These are phyloP conservation scores for Hibiscus trionum DNA, from an alignment of 345 rosid genomes.

Conservation along the genomic window DNA sequence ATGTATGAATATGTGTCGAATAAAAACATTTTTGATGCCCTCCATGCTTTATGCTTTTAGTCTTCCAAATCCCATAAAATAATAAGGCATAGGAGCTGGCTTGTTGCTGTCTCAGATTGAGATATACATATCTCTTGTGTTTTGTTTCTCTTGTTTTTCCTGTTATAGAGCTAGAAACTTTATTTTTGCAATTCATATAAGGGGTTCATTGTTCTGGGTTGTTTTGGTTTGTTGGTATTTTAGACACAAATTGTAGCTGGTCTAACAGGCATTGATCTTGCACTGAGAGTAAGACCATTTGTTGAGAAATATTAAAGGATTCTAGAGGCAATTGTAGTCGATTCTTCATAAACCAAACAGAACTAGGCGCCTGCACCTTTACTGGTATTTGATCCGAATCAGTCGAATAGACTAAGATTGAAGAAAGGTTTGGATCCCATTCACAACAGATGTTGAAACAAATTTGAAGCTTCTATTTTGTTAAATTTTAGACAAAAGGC, in stretches of 20 bases:
- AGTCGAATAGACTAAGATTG: conserved; percentile 53
- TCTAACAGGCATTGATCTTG: conserved; percentile 31
- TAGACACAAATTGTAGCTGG: conserved; percentile 33
- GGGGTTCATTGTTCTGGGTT: conserved; percentile 24
- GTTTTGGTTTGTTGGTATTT: conserved; percentile 26
- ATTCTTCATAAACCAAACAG: conserved; percentile 20
- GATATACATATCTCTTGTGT: background rate
- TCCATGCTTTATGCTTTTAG: conserved; percentile 25
- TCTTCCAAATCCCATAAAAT: conserved; percentile 30
- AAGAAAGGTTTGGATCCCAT: conserved; percentile 78
- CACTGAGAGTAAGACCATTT: conserved; percentile 23
- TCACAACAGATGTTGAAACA: conserved; percentile 58
- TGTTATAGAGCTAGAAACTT: conserved; percentile 20
- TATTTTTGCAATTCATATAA: conserved; percentile 27
- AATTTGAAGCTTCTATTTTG: background rate
- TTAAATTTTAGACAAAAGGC: background rate
- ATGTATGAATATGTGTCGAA: background rate
- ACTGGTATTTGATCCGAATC: conserved; percentile 42
- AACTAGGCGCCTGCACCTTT: conserved; percentile 48
- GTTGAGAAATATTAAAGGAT: conserved; percentile 22
- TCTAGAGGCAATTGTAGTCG: conserved; percentile 26
- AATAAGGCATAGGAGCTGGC: conserved; percentile 16
- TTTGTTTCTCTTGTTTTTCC: background rate
- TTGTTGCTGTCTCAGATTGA: conserved; percentile 17
- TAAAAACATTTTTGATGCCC: conserved; percentile 10